These are phyloP conservation scores for Phytopythium montanum DNA, from an alignment of 352 stramenopile genomes.

Conservation along the genomic window DNA sequence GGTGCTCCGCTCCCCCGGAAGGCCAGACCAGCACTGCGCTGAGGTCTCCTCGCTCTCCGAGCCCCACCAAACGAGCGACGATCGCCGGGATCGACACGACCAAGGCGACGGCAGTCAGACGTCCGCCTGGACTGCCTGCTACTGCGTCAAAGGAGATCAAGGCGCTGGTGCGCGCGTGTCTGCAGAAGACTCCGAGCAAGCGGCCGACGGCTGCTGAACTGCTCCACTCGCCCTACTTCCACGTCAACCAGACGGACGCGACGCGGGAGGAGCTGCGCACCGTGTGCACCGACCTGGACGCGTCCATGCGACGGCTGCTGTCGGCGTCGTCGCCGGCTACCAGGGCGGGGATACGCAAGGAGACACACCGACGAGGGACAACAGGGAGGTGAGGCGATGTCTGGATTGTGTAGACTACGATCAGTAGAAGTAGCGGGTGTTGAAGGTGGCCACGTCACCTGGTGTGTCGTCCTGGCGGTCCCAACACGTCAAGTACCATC, in stretches of 20 bases:
- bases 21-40: neutral
- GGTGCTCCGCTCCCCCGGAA: neutral
- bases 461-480: constrained; percentile 30
- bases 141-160: constrained; percentile 43
- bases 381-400: neutral
- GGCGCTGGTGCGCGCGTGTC: constrained; percentile 35
- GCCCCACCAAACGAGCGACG: neutral
- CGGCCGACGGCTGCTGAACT: constrained; percentile 29
- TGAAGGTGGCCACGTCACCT: constrained; percentile 11
- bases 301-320: constrained; percentile 42
- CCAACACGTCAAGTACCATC: neutral
- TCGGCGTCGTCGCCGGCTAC: constrained; percentile 6
- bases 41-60: constrained; percentile 7
- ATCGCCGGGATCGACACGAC: neutral
- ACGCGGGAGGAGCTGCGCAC: constrained; percentile 51
- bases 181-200: constrained; percentile 38
- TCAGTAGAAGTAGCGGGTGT: constrained; percentile 7
- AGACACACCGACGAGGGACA: neutral
- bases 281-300: constrained; percentile 56
- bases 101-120: constrained; percentile 3
- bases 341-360: constrained; percentile 3
- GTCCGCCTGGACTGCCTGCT: constrained; percentile 32
- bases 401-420: neutral
- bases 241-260: constrained; percentile 38
- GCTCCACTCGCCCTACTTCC: constrained; percentile 43